A percentile compares a stretch with the other conserved stretches of the same genome.
phyloP scores from a whole-genome alignment of 106 monocot species.

The Acanthochlamys bracteata region DNA sequence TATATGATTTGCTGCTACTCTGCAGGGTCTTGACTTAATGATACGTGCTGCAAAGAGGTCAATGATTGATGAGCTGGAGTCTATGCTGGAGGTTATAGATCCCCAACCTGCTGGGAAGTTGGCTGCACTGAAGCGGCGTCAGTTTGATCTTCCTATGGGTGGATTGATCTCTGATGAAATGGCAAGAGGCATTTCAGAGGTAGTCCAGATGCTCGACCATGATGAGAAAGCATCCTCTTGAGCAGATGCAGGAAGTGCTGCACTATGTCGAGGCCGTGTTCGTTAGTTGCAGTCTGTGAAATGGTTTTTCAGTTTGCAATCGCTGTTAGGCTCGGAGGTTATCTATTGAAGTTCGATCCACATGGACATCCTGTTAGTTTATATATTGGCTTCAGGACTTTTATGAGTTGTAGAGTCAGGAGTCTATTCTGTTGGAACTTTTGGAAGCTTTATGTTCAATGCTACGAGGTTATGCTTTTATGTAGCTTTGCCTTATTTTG shows the following conservation, averaged over 20 bases:
- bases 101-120: conserved; percentile 56
- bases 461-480: too few relatives aligned
- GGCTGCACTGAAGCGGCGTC: conserved; percentile 50
- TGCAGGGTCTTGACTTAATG: conserved; percentile 84
- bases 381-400: too few relatives aligned
- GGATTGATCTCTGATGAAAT: conserved; percentile 41
- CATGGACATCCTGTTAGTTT: too few relatives aligned
- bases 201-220: conserved; percentile 59
- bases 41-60: conserved; percentile 70
- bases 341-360: too few relatives aligned
- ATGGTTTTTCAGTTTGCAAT: too few relatives aligned
- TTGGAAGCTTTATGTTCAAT: too few relatives aligned
- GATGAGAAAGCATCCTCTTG: conserved; percentile 9
- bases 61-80: conserved; percentile 79
- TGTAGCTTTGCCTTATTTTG: too few relatives aligned
- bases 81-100: conserved; percentile 70
- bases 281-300: too few relatives aligned
- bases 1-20: background rate
- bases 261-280: too few relatives aligned
- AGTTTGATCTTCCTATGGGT: conserved; percentile 66
- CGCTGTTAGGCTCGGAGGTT: too few relatives aligned
- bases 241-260: background rate
- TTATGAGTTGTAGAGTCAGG: too few relatives aligned
- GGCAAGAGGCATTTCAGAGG: conserved; percentile 46
- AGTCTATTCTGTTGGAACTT: too few relatives aligned